Percentiles rank a stretch among this genome's conserved stretches.
phyloP scores from a whole-genome alignment of 2,329 filamentous ascomycete genomes.

The Neonectria neomacrospora region DNA sequence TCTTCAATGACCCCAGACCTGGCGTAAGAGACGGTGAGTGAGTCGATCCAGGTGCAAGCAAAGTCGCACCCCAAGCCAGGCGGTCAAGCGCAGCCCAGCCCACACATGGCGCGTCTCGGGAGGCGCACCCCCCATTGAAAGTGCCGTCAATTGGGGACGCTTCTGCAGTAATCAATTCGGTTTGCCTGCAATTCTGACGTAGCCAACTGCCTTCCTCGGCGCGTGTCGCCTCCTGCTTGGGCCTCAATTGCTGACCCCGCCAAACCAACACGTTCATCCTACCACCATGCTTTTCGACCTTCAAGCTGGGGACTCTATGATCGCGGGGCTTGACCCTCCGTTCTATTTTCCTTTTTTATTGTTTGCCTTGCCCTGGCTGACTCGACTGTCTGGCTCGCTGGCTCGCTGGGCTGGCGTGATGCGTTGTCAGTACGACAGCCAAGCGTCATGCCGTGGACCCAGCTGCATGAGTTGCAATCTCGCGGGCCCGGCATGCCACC shows the following conservation, averaged over 20 bases:
- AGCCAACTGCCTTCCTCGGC: slow-evolving; percentile 12
- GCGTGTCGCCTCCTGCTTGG: slow-evolving; percentile 29
- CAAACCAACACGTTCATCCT: not conserved
- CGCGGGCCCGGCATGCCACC: slow-evolving; percentile 22
- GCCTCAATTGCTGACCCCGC: slow-evolving; percentile 15
- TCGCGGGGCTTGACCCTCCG: slow-evolving; percentile 2
- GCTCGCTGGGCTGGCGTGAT: slow-evolving; percentile 28
- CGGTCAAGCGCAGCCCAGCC: slow-evolving; percentile 21
- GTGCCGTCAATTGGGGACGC: slow-evolving; percentile 22
- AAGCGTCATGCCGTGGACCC: slow-evolving; percentile 40
- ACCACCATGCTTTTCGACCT: slow-evolving; percentile 6
- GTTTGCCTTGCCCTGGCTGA: slow-evolving; percentile 16
- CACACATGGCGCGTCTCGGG: slow-evolving; percentile 15
- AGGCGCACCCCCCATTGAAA: slow-evolving; percentile 11
- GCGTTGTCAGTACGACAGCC: slow-evolving; percentile 43
- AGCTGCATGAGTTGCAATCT: slow-evolving; percentile 43
- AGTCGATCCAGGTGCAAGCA: slow-evolving; percentile 9
- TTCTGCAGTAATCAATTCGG: slow-evolving; percentile 15
- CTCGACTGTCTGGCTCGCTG: slow-evolving; percentile 2
- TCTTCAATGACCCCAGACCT: slow-evolving; percentile 10
- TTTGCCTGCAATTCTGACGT: slow-evolving; percentile 21
- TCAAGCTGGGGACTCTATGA: slow-evolving; percentile 1
- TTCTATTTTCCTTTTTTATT: slow-evolving; percentile 1
- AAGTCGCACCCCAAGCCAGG: slow-evolving; percentile 19
- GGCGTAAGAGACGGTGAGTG: slow-evolving; percentile 31